Evolutionary conservation across 805 yeast genomes (phyloP).

Genomic region (Wickerhamiella azymoides): DNA sequence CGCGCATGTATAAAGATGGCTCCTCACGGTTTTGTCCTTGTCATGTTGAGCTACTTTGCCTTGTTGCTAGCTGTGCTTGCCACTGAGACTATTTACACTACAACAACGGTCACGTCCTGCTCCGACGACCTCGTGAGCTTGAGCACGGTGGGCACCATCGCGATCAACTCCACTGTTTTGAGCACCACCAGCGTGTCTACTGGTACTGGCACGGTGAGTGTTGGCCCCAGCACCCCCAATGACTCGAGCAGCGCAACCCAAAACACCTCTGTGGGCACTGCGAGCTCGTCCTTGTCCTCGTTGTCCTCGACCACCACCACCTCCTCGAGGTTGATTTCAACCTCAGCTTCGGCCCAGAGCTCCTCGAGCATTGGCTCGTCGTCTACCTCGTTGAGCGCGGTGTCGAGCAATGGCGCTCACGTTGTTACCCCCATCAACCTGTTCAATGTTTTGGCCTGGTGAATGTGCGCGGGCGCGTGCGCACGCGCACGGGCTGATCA

Average conservation of each 20-base stretch:
- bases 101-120: background rate
- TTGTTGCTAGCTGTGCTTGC: background rate
- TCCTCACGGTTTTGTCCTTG: background rate
- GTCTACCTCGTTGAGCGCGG: too few relatives aligned
- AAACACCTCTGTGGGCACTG: background rate
- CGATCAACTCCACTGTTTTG: background rate
- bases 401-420: background rate
- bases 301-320: background rate
- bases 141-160: background rate
- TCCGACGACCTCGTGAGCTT: background rate
- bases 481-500: too few relatives aligned
- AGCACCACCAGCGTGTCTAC: background rate
- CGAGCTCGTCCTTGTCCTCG: background rate
- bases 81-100: background rate
- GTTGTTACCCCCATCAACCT: background rate
- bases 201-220: background rate
- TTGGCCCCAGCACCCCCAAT: background rate
- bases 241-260: background rate
- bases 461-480: background rate
- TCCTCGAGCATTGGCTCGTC: background rate
- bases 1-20: background rate
- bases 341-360: background rate
- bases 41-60: background rate
- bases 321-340: background rate
- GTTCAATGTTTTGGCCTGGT: conserved; percentile 5